Evolutionary conservation across 805 yeast species (phyloP).

Genomic region (Candida incommunis): DNA sequence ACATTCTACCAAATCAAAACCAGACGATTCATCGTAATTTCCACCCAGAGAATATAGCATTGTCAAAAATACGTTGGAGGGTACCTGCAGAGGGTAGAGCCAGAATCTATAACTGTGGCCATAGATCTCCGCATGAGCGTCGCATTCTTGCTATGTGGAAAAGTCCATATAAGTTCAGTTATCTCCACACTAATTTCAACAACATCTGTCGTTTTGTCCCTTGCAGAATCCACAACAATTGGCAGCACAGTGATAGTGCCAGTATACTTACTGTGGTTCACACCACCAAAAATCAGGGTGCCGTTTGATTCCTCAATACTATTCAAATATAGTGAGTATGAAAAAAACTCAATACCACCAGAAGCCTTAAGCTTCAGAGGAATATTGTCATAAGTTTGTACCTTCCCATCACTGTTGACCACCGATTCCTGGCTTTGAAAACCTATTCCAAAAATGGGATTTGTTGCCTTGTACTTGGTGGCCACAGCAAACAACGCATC

Average conservation of each 20-base stretch:
- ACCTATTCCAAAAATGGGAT: constrained; percentile 46
- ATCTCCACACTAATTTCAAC: too few species aligned
- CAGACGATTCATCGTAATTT: too few species aligned
- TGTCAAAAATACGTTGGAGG: too few species aligned
- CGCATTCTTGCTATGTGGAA: too few species aligned
- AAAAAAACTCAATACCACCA: constrained; percentile 43
- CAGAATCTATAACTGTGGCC: too few species aligned
- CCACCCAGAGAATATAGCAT: too few species aligned
- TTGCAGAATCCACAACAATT: too few species aligned
- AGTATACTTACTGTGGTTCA: constrained; percentile 34
- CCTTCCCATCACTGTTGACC: constrained; percentile 14
- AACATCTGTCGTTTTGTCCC: too few species aligned
- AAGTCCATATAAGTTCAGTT: too few species aligned
- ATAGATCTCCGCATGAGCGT: too few species aligned
- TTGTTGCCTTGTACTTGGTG: constrained; percentile 43
- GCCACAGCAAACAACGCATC: constrained; percentile 63
- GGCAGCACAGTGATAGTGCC: constrained; percentile 29
- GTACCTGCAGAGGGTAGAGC: too few species aligned
- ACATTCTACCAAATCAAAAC: too few species aligned
- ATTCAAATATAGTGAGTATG: constrained; percentile 53
- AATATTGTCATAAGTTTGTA: constrained; percentile 40
- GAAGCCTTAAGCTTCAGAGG: constrained; percentile 45
- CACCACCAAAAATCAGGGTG: constrained; percentile 40
- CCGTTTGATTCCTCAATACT: constrained; percentile 29
- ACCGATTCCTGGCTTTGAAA: constrained; percentile 42